Evolutionary conservation across 371 early-diverging fungal genomes (phyloP).

Genomic region (Apophysomyces variabilis): DNA sequence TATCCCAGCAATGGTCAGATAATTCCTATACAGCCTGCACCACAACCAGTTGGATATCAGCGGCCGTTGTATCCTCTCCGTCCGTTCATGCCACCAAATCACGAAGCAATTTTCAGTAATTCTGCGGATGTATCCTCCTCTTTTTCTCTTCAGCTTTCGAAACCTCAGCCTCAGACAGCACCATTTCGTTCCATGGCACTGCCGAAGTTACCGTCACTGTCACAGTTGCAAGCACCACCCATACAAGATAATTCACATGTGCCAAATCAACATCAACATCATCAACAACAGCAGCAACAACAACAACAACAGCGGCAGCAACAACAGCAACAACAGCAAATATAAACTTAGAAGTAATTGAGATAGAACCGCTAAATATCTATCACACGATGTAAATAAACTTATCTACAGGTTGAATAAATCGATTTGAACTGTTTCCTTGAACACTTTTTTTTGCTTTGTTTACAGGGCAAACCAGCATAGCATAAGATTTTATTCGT

Average conservation of each 20-base stretch:
- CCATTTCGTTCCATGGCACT: background rate
- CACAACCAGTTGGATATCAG: background rate
- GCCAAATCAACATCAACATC: conserved; percentile 1
- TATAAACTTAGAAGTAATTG: conserved; percentile 5
- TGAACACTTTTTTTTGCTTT: too few relatives aligned
- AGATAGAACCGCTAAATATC: background rate
- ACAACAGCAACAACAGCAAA: conserved; percentile 2
- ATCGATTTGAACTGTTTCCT: background rate
- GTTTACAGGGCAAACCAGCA: too few relatives aligned
- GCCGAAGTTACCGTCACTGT: background rate
- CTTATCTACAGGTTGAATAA: conserved; percentile 4
- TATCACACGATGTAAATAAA: conserved; percentile 7
- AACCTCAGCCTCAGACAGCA: background rate
- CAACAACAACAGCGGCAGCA: background rate
- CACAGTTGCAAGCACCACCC: background rate
- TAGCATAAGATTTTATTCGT: too few relatives aligned
- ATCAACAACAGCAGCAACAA: background rate
- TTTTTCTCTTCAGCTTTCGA: background rate
- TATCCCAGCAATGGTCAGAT: background rate
- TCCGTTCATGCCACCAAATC: background rate
- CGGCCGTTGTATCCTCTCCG: background rate
- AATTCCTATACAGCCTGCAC: background rate
- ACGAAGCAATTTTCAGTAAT: background rate
- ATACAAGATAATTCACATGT: background rate
- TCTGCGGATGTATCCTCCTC: background rate